Evolutionary conservation across 257 asterid species (phyloP).

Genomic region (Plectranthus barbatus): DNA sequence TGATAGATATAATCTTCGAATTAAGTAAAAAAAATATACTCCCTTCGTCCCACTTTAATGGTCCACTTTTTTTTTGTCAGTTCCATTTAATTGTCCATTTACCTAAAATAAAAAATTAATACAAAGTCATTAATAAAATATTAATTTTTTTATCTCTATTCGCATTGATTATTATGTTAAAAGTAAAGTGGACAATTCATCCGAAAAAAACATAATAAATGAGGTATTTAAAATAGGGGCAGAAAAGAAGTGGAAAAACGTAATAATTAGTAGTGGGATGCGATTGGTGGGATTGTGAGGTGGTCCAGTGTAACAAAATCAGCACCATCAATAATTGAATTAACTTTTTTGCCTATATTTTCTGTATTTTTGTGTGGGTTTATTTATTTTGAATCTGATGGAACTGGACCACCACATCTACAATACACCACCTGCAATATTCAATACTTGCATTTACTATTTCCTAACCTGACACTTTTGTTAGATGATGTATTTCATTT

Average conservation of each 20-base stretch:
- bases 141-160: no score
- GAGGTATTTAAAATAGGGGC: slow-evolving; percentile 8
- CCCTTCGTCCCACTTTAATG: no score
- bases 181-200: no score
- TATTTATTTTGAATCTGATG: slow-evolving; percentile 23
- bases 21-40: no score
- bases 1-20: no score
- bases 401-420: slow-evolving; percentile 17
- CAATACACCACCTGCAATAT: background rate
- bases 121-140: no score
- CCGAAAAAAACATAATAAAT: background rate
- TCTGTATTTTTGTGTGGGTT: slow-evolving; percentile 14
- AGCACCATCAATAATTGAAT: slow-evolving; percentile 18
- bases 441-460: slow-evolving; percentile 17
- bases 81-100: no score
- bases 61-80: no score
- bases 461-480: slow-evolving; percentile 8
- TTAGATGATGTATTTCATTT: background rate
- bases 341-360: slow-evolving; percentile 14
- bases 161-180: no score
- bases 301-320: slow-evolving; percentile 9
- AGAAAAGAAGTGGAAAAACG: no score
- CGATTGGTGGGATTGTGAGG: slow-evolving; percentile 11
- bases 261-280: background rate
- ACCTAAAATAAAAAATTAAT: no score